Evolutionary conservation across 768 basidiomycete species (phyloP).

Genomic region (Psilocybe tampanensis): DNA sequence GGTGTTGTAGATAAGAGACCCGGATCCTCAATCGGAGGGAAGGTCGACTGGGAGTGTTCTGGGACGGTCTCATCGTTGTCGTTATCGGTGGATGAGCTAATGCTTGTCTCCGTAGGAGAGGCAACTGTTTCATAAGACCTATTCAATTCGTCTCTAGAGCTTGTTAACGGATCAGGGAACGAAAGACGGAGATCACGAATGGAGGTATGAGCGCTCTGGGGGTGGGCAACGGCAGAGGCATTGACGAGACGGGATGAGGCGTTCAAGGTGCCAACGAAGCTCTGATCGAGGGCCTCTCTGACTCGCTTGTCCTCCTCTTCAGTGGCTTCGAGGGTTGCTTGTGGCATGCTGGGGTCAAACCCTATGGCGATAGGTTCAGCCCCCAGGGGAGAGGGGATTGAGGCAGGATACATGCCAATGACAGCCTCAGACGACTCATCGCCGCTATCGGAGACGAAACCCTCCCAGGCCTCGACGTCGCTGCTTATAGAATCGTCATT

Average conservation of each 20-base stretch:
- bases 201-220: slow-evolving; percentile 58
- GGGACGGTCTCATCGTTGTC: slow-evolving; percentile 21
- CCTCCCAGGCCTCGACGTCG: slow-evolving; percentile 80
- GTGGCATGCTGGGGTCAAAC: slow-evolving; percentile 28
- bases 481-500: slow-evolving; percentile 66
- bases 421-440: slow-evolving; percentile 32
- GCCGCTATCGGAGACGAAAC: slow-evolving; percentile 63
- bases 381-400: slow-evolving; percentile 29
- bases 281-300: slow-evolving; percentile 79
- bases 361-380: slow-evolving; percentile 32
- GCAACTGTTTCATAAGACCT: slow-evolving; percentile 59
- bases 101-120: slow-evolving; percentile 36
- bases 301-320: slow-evolving; percentile 65
- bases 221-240: slow-evolving; percentile 44
- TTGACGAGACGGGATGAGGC: slow-evolving; percentile 63
- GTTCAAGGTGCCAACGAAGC: slow-evolving; percentile 78
- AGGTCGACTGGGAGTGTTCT: slow-evolving; percentile 14
- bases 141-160: slow-evolving; percentile 63
- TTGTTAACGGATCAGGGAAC: slow-evolving; percentile 82
- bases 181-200: slow-evolving; percentile 77
- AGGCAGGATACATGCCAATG: slow-evolving; percentile 34
- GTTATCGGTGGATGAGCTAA: slow-evolving; percentile 27
- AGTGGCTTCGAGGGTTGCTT: slow-evolving; percentile 40
- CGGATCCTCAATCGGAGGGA: slow-evolving; percentile 35
- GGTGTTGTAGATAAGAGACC: slow-evolving; percentile 32